Evolutionary conservation across 495 filamentous ascomycete genomes (phyloP), one percentile per base, ranked within the genome.

Genomic region (Aspergillus haitiensis): DNA sequence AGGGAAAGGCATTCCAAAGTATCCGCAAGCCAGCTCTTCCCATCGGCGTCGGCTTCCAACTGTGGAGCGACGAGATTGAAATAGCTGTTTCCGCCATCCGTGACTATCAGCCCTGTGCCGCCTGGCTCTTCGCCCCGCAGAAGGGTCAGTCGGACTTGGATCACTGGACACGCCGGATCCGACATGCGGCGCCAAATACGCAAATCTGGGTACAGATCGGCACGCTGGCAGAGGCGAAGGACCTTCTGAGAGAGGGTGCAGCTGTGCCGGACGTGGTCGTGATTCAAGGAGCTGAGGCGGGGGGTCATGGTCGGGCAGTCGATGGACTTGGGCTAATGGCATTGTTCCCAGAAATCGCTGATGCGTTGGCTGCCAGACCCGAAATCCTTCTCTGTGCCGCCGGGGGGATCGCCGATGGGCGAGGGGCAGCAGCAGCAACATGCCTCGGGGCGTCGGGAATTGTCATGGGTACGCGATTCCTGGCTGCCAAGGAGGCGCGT

Each of bases 381-480:
- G 21, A 76, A 27, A 74, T 89, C 50, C 80, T 82, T 3, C 60
- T 93, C 4, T 68, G 92, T 37, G 90, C 88, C 0, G 87, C 90
- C 1, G 90, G 90, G 3, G 90, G 89, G 0, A 85, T 93, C 56
- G 77, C 78, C 0, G 88, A 93, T 66, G 84, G 84, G 5, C 73
- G 88, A 15, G 84, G 86, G 1, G 82, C 81, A 3, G 83, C 84
- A 10, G 88, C 88, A 0, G 84, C 81, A 4, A 58, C 92, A 47
- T 80, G 78, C 18, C 72, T 93, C 2, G 90, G 88, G 16, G 90
- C 90, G 1, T 78, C 78, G 5, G 90, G 81, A 3, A 82, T 79
- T 3, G 88, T 82, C 0, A 76, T 94, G 73, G 90, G 90, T 4
- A 93, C 90, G 32, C 77, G 87, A 54, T 87, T 90, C 64, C 77